phyloP scores from a whole-genome alignment of 768 basidiomycete species.

The Calocera cornea region DNA sequence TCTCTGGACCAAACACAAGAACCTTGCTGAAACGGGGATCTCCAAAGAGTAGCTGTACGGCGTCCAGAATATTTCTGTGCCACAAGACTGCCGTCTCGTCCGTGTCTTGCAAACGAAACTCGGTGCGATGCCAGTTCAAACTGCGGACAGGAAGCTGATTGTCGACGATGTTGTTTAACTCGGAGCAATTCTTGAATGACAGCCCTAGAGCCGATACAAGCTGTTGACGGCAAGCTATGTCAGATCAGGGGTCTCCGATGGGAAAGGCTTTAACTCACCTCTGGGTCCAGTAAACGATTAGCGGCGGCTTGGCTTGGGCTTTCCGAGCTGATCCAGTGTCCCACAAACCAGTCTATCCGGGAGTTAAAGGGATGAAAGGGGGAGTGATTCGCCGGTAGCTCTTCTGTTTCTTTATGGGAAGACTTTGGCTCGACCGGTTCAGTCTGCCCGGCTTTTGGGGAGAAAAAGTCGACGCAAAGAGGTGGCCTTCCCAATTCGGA shows the following conservation, averaged over 20 bases:
- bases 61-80: not conserved
- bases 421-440: too few species aligned
- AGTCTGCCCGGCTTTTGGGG: not conserved
- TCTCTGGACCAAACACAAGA: slow-evolving; percentile 7
- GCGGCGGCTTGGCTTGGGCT: not conserved
- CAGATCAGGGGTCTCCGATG: too few species aligned
- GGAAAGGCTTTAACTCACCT: not conserved
- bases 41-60: not conserved
- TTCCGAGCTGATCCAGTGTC: not conserved
- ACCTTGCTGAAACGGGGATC: not conserved
- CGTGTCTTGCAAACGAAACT: not conserved
- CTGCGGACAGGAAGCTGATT: not conserved
- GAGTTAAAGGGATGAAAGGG: not conserved
- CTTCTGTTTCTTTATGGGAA: not conserved
- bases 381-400: not conserved
- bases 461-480: not conserved
- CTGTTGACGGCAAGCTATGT: too few species aligned
- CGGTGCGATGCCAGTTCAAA: not conserved
- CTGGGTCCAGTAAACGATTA: not conserved
- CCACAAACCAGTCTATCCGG: not conserved
- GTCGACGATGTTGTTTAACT: slow-evolving; percentile 6
- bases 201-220: not conserved
- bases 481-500: not conserved
- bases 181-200: slow-evolving; percentile 6
- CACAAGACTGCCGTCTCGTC: not conserved